Evolutionary conservation across 2,329 filamentous ascomycete species (phyloP), one percentile per base, ranked within the genome.

Genomic region (Fusarium avenaceum): DNA sequence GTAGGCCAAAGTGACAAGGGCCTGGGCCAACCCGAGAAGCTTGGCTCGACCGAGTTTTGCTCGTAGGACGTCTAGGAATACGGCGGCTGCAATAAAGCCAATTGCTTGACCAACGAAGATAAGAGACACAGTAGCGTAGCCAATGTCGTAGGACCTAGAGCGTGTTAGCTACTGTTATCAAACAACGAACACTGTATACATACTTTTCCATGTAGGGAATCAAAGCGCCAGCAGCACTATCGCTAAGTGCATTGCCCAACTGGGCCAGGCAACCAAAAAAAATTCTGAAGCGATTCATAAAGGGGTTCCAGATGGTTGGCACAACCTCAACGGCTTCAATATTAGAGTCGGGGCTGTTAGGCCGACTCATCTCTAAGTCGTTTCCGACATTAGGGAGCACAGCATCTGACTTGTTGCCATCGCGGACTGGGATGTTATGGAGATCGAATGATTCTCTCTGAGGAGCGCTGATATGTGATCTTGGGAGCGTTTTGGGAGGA

Each of bases 51-150:
- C 92, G 3, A 94, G 78, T 20, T 85, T 85, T 7, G 80, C 79
- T 54, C 89, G 84, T 6, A 94, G 80, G 2, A 80, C 77, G 72
- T 94, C 90, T n/a, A 90, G 85, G 64, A 90, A 83, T 38, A 90
- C 86, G 2, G 92, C 92, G 2, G 91, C 90, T 14, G 85, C 77
- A 73, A 96, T 89, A 80, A 93, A 96, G 17, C 93, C 93, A 6
- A 90, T 68, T 1, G 93, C 92, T 71, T 92, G 92, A 44, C 90
- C 87, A 30, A 96, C 86, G 80, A 96, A 96, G 73, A 96, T 92
- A 38, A 95, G 82, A 3, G 93, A 95, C 4, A 96, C 91, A 10
- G 93, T 79, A 4, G 89, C 90, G 76, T 96, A 95, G 42, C 90
- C 90, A 57, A 96, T 92, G 59, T 84, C 70, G 74, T 95, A 96